phyloP scores from a whole-genome alignment of 108 stramenopile genomes.

The Skeletonema marinoi region DNA sequence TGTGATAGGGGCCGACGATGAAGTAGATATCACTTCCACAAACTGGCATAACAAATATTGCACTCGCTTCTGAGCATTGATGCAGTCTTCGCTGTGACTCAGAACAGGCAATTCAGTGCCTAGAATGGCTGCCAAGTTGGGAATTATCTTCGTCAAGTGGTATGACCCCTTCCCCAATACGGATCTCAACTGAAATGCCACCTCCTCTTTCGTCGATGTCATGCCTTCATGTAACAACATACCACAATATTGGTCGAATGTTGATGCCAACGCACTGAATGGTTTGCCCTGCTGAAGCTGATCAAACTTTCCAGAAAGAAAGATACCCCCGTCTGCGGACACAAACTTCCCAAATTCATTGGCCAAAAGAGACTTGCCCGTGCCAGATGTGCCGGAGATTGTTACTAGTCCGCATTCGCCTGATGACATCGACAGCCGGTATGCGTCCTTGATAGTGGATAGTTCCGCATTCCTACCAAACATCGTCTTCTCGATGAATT shows the following conservation, averaged over 20 bases:
- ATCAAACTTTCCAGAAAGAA: background rate
- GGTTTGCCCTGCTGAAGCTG: background rate
- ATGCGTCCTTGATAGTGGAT: no score
- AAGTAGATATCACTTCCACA: background rate
- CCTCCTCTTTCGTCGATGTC: background rate
- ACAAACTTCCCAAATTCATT: background rate
- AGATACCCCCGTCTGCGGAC: background rate
- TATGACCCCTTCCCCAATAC: background rate
- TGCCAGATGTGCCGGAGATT: background rate
- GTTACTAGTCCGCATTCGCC: background rate
- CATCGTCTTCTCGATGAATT: slow-evolving; percentile 1
- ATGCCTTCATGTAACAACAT: background rate
- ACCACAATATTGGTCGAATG: background rate
- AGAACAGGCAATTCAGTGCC: background rate
- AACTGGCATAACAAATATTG: slow-evolving; percentile 12
- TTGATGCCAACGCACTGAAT: background rate
- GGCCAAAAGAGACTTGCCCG: background rate
- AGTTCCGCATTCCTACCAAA: background rate
- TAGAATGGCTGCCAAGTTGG: background rate
- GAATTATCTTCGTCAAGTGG: background rate
- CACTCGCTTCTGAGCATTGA: background rate
- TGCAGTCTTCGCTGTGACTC: background rate
- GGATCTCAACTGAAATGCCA: background rate
- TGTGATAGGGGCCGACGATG: background rate
- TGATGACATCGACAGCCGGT: background rate